Evolutionary conservation across 805 yeast genomes (phyloP), one percentile per base, ranked within the genome.

Genomic region (Saccharomycopsis lassenensis): DNA sequence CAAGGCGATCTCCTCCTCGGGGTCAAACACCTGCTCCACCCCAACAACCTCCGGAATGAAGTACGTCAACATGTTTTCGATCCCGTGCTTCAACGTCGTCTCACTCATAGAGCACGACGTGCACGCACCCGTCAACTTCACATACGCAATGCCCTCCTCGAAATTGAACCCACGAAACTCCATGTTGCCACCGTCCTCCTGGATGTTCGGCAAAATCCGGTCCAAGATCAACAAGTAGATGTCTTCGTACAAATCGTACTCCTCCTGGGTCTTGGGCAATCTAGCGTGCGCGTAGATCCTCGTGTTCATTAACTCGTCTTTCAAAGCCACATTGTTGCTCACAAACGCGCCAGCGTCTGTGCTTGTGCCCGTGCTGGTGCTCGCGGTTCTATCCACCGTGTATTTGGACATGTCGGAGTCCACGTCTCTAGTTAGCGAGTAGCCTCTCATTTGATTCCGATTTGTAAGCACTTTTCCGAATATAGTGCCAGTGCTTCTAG

Each of bases 161-260:
- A 80, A 85, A 39, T 83, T 84, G 53, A 83, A 87, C 4, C 84
- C 91, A 41, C 82, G 70, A 55, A 76, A 93, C 49, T 84, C 87
- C 44, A 91, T 77, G 52, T 91, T 97, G 23, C 99, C 99, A 44
- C 99, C 99, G 52, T 91, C 99, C 51, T 91, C 99, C 61, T 86
- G 94, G 40, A 91, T 86, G 1, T 97, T 95, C 1, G 99, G 99
- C 52, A 95, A 77, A 35, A 91, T 87, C 54, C 96, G 75, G 2
- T 98, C 91, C 43, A 82, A 93, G 39, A 93, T 78, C 39, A 91
- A 67, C 53, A 91, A 97, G 49, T 85, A 82, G 51, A 91, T 85
- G 20, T 43, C 44, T 22, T 40, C 44, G 23, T 43, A 43, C 8
- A 43, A 23, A 6, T 40, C 46, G 16, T 36, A 36, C 24, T 43